Base-by-base conservation (phyloP, 169 alveolate genomes). In the Eimeria praecox region DNA sequence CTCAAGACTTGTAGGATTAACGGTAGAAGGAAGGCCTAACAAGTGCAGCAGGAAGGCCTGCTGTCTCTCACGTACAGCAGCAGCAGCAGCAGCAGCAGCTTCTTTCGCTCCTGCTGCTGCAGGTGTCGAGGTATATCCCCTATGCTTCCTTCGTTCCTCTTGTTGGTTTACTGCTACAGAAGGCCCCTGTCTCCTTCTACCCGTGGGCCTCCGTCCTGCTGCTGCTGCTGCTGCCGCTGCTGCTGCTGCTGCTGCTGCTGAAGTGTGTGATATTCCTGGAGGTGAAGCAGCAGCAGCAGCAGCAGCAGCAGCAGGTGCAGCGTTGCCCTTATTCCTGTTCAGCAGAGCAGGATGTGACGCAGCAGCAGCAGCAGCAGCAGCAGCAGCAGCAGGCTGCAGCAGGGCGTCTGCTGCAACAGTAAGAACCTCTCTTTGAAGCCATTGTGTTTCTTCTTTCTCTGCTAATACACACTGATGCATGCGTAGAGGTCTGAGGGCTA, bases 391-490 rank as follows among this genome's bases (percentile, higher is more conserved):
- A 82, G 56, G 40, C 46, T 40, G 90, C 8, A 38, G 90, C 52
- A 44, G 33, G 12, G 46, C 71, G 52, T 82, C 90, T 44, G 90
- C 71, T 27, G 90, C 73, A 5, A 46, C 64, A 42, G 90, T 82
- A 10, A 82, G 69, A 27, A 82, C 90, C 44, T 82, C 90, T 49
- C 90, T 44, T n/a, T 82, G 90, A 30, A 46, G 71, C 44, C 71
- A 82, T 14, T 62, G 94, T 56, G 95, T 96, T 30, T 96, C 96
- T 42, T 96, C 97, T 54, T 93, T 91, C 59, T 96, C 97, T 16
- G 97, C 97, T 24, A 96, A 80, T 54, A 96, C 94, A 59, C 97
- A 96, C 93, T 96, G 97, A 88, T 95, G 94, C 66, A 96, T 52
- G 66, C 97, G 95, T 9, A 96, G 96, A n/a, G 97, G 96, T 64